Percentiles rank a stretch among this genome's conserved stretches.
These are phyloP conservation scores for Neltuma alba DNA, from an alignment of 306 rosid genomes.

Conservation along the genomic window DNA sequence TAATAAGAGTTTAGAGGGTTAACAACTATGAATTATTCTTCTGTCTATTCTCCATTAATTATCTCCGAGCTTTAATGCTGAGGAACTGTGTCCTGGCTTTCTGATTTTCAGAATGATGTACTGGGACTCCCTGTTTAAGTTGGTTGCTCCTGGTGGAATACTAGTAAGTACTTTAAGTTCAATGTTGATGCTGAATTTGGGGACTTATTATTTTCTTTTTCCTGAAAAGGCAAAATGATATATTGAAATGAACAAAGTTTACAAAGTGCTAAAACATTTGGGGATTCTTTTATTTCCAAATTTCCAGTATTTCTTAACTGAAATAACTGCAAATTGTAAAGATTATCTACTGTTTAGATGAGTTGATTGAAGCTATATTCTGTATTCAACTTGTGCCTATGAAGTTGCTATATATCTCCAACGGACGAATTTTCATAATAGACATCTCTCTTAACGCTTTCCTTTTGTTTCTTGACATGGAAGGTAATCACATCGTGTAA, in stretches of 20 bases:
- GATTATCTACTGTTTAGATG: conserved; percentile 6
- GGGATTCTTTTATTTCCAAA: conserved; percentile 2
- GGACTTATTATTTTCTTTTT: no score
- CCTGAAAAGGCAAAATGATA: no score
- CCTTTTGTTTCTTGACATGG: conserved; percentile 8
- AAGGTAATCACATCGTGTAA: conserved; percentile 96
- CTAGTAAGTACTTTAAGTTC: conserved; percentile 55
- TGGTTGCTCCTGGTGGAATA: conserved; percentile 86
- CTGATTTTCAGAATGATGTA: conserved; percentile 73
- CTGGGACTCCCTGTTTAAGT: conserved; percentile 86
- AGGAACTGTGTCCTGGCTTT: conserved; percentile 25
- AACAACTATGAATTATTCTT: not conserved
- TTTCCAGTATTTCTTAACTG: not conserved
- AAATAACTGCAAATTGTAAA: conserved; percentile 3
- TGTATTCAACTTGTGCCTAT: not conserved
- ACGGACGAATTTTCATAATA: not conserved
- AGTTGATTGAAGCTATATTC: conserved; percentile 4
- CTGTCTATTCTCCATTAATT: conserved; percentile 16
- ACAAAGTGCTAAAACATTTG: no score
- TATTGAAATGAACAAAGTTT: no score
- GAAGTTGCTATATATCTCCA: conserved; percentile 10
- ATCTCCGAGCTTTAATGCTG: conserved; percentile 4
- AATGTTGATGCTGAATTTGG: conserved; percentile 16
- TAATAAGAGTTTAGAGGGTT: not conserved
- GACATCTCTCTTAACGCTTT: conserved; percentile 8